These are phyloP conservation scores for Escovopsis weberi DNA, from an alignment of 2,329 filamentous ascomycete species.

Conservation along the genomic window DNA sequence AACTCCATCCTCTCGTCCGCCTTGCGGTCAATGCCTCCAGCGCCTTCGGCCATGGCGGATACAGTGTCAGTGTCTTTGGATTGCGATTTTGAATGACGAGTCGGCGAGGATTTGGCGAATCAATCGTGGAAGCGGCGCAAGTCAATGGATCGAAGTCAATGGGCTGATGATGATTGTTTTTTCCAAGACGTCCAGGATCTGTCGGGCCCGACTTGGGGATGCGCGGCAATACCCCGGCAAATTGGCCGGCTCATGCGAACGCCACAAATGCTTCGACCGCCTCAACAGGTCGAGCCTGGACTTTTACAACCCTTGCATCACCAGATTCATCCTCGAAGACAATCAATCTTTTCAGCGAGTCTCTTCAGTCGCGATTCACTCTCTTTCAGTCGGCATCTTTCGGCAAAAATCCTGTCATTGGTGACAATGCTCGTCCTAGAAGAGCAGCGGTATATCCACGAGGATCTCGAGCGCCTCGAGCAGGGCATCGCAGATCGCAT, in stretches of 20 bases:
- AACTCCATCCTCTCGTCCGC: slow-evolving; percentile 97
- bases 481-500: slow-evolving; percentile 85
- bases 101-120: neutral
- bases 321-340: neutral
- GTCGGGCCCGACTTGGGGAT: neutral
- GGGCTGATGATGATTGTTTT: slow-evolving; percentile 1
- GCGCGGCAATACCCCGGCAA: slow-evolving; percentile 18
- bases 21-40: slow-evolving; percentile 66
- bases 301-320: slow-evolving; percentile 1
- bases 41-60: slow-evolving; percentile 70
- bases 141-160: neutral
- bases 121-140: too few relatives aligned
- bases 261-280: slow-evolving; percentile 1
- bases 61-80: neutral
- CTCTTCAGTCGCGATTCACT: neutral
- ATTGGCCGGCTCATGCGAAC: slow-evolving; percentile 3
- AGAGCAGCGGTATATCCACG: slow-evolving; percentile 85
- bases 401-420: neutral
- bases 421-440: slow-evolving; percentile 68
- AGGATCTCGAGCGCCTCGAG: slow-evolving; percentile 92
- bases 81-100: neutral
- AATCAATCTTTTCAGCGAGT: neutral
- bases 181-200: neutral
- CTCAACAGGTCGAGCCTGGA: slow-evolving; percentile 1
- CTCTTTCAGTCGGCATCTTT: neutral